A percentile compares a stretch with the other conserved stretches of the same genome.
Conservation (phyloP, 2,329 filamentous ascomycete genomes). For the Cladosporium oxysporum region DNA sequence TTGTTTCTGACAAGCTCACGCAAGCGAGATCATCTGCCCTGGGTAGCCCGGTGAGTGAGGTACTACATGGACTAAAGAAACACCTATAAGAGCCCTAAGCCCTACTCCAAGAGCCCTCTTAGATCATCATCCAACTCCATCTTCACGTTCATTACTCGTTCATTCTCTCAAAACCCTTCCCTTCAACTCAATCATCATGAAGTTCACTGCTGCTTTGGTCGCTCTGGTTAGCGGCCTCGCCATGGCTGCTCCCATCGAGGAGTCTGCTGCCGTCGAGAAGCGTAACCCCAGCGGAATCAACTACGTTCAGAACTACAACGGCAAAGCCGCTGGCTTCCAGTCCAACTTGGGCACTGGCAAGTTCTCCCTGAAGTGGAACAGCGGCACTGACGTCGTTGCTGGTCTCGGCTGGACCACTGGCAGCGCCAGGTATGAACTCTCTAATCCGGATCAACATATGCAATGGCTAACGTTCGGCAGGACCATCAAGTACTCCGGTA, state of each 20-base stretch:
- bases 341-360: conserved; percentile 24
- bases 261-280: conserved; percentile 16
- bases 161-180: background rate
- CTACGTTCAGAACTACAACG: conserved; percentile 26
- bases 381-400: conserved; percentile 26
- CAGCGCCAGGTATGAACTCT: conserved; percentile 22
- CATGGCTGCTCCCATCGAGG: conserved; percentile 22
- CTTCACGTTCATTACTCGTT: background rate
- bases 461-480: background rate
- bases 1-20: conserved; percentile 16
- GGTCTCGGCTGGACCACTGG: conserved; percentile 28
- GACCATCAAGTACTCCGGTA: conserved; percentile 34
- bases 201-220: conserved; percentile 22
- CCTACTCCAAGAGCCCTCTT: background rate
- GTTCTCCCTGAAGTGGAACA: conserved; percentile 24
- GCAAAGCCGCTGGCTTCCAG: conserved; percentile 22
- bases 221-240: conserved; percentile 20
- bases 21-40: conserved; percentile 3
- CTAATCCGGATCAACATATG: no score
- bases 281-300: conserved; percentile 22
- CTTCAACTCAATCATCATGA: conserved; percentile 18
- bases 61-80: background rate
- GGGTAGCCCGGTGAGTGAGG: background rate
- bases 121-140: background rate
- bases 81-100: conserved; percentile 9